Conservation (phyloP, 192 early-diverging fungal species). For the Umbelopsis sp. region DNA sequence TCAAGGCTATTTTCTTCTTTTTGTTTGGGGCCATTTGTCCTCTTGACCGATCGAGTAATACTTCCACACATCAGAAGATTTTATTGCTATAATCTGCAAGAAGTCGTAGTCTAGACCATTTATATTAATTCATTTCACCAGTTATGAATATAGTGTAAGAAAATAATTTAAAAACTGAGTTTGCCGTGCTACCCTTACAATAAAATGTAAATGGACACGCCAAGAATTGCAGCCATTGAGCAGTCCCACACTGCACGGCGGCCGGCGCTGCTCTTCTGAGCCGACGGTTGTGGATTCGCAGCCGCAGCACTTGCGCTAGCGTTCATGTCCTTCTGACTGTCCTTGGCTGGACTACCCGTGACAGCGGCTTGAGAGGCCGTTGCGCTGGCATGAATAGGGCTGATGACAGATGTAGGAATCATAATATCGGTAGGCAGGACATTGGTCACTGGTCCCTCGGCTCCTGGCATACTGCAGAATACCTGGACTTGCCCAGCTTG, state of each 20-base stretch:
- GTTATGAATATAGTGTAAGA: too few species aligned
- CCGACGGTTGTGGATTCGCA: neutral
- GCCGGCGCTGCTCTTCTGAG: neutral
- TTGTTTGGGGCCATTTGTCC: too few species aligned
- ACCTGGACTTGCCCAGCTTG: slow-evolving; percentile 7
- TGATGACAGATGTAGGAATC: neutral
- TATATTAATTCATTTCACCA: too few species aligned
- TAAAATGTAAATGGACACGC: neutral
- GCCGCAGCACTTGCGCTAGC: neutral
- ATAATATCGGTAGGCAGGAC: neutral
- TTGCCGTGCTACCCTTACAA: neutral
- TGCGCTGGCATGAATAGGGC: neutral
- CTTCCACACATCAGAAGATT: too few species aligned
- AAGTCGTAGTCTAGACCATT: too few species aligned
- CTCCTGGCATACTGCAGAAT: neutral
- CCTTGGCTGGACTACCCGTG: neutral
- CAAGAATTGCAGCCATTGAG: neutral
- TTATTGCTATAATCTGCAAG: too few species aligned
- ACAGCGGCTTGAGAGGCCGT: neutral
- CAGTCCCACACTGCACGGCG: neutral
- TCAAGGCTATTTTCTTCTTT: too few species aligned
- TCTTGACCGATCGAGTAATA: too few species aligned
- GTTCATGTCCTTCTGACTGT: neutral
- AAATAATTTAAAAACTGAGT: too few species aligned
- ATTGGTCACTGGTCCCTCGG: neutral